phyloP scores from a whole-genome alignment of 2,329 filamentous ascomycete species.

The Alternaria postmessia region DNA sequence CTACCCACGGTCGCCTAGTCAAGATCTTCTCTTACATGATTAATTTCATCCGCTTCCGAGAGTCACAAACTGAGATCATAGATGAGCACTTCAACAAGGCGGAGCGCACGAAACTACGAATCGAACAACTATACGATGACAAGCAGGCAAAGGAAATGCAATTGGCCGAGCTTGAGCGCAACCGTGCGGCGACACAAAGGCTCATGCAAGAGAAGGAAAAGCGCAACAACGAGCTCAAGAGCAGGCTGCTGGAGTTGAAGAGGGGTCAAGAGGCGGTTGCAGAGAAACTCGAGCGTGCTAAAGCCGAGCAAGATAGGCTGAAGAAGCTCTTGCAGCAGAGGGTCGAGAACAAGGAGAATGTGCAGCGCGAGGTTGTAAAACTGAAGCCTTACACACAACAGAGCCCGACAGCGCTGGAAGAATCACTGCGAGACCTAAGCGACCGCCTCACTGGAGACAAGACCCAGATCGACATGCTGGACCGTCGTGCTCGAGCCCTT shows the following conservation, averaged over 20 bases:
- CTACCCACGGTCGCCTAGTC: slow-evolving; percentile 86
- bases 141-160: slow-evolving; percentile 87
- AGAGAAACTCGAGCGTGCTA: slow-evolving; percentile 81
- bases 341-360: slow-evolving; percentile 72
- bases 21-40: slow-evolving; percentile 98
- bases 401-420: slow-evolving; percentile 83
- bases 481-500: slow-evolving; percentile 84
- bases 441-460: slow-evolving; percentile 81
- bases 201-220: slow-evolving; percentile 84
- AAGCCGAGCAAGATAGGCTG: slow-evolving; percentile 79
- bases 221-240: slow-evolving; percentile 87
- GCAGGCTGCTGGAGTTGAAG: slow-evolving; percentile 78
- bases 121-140: slow-evolving; percentile 83
- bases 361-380: slow-evolving; percentile 87
- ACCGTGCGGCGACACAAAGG: slow-evolving; percentile 80
- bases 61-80: slow-evolving; percentile 87
- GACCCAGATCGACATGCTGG: slow-evolving; percentile 83
- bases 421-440: slow-evolving; percentile 80
- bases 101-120: slow-evolving; percentile 83
- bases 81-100: slow-evolving; percentile 93
- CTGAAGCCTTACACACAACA: slow-evolving; percentile 91
- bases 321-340: slow-evolving; percentile 76
- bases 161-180: slow-evolving; percentile 80
- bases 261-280: slow-evolving; percentile 84
- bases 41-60: slow-evolving; percentile 97